phyloP scores from a whole-genome alignment of 768 basidiomycete genomes.

The Serendipita sp. region DNA sequence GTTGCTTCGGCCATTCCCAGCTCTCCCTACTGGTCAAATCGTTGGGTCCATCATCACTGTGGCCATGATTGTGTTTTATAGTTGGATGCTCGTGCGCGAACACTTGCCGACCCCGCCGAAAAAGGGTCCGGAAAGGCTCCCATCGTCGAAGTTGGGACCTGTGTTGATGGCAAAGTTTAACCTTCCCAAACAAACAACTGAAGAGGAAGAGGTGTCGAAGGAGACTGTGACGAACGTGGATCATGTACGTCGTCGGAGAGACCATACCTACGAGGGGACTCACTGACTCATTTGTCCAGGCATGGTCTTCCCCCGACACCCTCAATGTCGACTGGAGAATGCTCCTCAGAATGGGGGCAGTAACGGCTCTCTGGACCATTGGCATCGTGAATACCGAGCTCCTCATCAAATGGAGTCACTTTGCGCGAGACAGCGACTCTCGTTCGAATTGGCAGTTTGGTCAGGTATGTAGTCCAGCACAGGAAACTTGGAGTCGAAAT shows the following conservation, averaged over 20 bases:
- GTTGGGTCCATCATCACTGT: not conserved
- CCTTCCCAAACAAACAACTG: not conserved
- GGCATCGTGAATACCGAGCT: not conserved
- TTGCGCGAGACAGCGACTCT: not conserved
- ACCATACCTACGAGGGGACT: not conserved
- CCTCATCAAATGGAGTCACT: not conserved
- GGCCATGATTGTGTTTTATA: not conserved
- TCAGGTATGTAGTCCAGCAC: not conserved
- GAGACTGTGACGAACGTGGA: not conserved
- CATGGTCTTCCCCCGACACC: not conserved
- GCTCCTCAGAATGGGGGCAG: not conserved
- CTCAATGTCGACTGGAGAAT: not conserved
- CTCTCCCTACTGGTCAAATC: not conserved
- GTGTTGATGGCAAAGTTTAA: not conserved
- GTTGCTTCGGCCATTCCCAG: not conserved
- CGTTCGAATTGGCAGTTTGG: slow-evolving; percentile 1
- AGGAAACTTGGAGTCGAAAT: not conserved
- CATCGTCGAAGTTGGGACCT: not conserved
- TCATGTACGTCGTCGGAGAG: not conserved
- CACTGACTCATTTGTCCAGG: not conserved
- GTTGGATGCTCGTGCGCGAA: not conserved
- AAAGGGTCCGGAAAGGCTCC: not conserved
- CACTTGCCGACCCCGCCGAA: not conserved
- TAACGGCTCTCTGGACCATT: not conserved
- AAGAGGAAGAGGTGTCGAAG: not conserved